Conservation (phyloP, 257 asterid species). For the Scutellaria minor region DNA sequence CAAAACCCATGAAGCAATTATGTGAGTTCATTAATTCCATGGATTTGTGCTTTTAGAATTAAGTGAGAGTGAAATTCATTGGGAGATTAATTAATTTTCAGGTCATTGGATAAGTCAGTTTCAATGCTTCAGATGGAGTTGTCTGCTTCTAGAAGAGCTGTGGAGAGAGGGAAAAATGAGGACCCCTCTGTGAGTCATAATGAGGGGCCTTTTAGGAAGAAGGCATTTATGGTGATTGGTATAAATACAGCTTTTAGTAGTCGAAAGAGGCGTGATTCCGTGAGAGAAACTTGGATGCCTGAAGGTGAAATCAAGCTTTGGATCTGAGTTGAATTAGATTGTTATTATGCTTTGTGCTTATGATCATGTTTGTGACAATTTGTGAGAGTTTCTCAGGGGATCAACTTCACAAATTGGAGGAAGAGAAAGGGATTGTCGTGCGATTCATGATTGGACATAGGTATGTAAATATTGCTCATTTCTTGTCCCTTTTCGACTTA, state of each 20-base stretch:
- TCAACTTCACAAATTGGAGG: constrained; percentile 70
- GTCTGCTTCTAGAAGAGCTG: constrained; percentile 65
- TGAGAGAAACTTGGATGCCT: constrained; percentile 97
- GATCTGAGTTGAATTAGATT: constrained; percentile 9
- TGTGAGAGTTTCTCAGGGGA: constrained; percentile 55
- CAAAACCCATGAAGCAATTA: constrained; percentile 88
- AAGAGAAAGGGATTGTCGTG: constrained; percentile 86
- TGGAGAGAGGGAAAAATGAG: constrained; percentile 49
- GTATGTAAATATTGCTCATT: constrained; percentile 41
- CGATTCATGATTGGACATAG: constrained; percentile 97
- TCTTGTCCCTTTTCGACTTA: background rate
- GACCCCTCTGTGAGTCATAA: constrained; percentile 44
- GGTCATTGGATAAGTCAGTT: constrained; percentile 89
- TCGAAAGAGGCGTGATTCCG: constrained; percentile 87
- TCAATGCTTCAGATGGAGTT: constrained; percentile 94
- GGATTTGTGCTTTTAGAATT: background rate
- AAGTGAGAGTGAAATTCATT: constrained; percentile 16
- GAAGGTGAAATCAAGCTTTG: constrained; percentile 56
- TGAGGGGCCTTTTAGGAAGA: constrained; percentile 58
- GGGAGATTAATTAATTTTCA: constrained; percentile 35
- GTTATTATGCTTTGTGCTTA: background rate
- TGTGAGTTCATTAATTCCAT: constrained; percentile 51
- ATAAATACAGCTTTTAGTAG: constrained; percentile 97
- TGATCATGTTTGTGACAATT: background rate
- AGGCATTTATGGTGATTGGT: constrained; percentile 89